Conservation (phyloP, 2,329 filamentous ascomycete genomes). For the Akanthomyces dipterigenus region DNA sequence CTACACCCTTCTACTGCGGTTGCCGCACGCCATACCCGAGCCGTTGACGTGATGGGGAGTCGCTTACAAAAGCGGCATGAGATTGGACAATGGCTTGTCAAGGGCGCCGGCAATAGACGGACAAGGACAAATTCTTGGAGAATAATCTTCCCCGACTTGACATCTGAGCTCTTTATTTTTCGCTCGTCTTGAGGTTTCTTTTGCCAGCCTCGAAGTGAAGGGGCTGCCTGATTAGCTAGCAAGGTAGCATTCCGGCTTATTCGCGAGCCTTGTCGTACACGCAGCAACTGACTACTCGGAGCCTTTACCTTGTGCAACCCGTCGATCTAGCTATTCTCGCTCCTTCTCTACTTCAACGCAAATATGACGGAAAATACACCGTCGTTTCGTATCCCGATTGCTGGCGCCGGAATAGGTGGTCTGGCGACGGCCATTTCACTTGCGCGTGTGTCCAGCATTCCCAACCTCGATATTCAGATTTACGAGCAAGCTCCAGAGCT, state of each 20-base stretch:
- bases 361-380: neutral
- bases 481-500: slow-evolving; percentile 42
- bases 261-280: neutral
- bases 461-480: slow-evolving; percentile 31
- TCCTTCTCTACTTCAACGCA: neutral
- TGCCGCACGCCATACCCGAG: slow-evolving; percentile 11
- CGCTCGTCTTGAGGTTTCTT: neutral
- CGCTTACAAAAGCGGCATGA: neutral
- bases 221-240: neutral
- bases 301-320: neutral
- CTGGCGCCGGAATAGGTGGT: slow-evolving; percentile 25
- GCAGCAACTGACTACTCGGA: neutral
- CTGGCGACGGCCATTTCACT: slow-evolving; percentile 40
- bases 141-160: neutral
- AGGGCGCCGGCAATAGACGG: neutral
- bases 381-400: slow-evolving; percentile 12
- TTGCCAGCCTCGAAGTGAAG: neutral
- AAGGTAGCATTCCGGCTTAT: neutral
- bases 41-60: slow-evolving; percentile 13
- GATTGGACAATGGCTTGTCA: neutral
- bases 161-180: neutral
- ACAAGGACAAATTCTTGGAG: neutral
- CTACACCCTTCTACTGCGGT: neutral
- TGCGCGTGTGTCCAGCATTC: slow-evolving; percentile 29
- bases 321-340: neutral